Percentiles rank a stretch among this genome's conserved stretches.
phyloP scores from a whole-genome alignment of 768 basidiomycete species.

The Kwoniella sp. region DNA sequence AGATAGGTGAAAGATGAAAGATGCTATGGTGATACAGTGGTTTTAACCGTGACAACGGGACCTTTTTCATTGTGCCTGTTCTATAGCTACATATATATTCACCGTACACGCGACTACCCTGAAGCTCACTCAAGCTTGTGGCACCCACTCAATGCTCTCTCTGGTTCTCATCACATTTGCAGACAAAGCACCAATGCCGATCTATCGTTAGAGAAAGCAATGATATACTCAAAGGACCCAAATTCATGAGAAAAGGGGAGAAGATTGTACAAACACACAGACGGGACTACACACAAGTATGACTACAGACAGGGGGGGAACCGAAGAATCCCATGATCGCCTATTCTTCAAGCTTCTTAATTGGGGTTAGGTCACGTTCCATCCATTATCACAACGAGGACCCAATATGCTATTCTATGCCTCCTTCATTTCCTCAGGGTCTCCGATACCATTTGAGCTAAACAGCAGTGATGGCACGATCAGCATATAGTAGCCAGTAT shows the following conservation, averaged over 20 bases:
- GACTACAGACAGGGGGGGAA: neutral
- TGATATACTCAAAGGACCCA: neutral
- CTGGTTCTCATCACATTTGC: too few relatives aligned
- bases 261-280: neutral
- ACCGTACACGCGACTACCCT: neutral
- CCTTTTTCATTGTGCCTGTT: too few relatives aligned
- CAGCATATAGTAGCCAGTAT: conserved; percentile 7
- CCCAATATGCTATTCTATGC: neutral
- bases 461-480: neutral
- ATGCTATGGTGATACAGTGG: too few relatives aligned
- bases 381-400: too few relatives aligned
- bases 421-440: conserved; percentile 72
- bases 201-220: neutral
- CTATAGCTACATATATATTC: too few relatives aligned
- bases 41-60: too few relatives aligned
- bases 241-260: neutral
- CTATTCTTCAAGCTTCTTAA: too few relatives aligned
- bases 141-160: too few relatives aligned
- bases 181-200: too few relatives aligned
- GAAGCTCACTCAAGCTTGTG: neutral
- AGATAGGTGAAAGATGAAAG: too few relatives aligned
- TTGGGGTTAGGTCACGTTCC: too few relatives aligned
- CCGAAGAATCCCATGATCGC: neutral
- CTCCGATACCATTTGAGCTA: conserved; percentile 83
- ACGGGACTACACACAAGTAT: neutral